Evolutionary conservation across 208 protist species (phyloP).

Genomic region (Crithidia acanthocephali): DNA sequence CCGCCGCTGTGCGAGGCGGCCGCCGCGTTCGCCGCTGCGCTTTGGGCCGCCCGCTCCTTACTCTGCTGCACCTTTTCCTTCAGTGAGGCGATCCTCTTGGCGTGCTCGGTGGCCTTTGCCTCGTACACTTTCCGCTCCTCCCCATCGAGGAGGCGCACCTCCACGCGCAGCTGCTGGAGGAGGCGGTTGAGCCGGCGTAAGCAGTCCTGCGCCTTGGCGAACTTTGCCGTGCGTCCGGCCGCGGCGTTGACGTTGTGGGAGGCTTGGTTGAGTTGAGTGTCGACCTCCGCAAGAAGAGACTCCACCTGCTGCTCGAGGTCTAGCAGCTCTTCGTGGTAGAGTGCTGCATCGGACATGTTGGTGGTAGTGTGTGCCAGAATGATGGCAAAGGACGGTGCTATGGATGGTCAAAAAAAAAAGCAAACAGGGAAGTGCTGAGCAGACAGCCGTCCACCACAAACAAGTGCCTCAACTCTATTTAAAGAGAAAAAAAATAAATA

Average conservation of each 20-base stretch:
- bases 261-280: neutral
- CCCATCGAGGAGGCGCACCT: conserved; percentile 61
- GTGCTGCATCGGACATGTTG: conserved; percentile 37
- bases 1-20: neutral
- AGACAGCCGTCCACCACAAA: no score
- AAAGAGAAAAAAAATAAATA: no score
- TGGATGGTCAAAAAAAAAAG: neutral
- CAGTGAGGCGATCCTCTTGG: conserved; percentile 25
- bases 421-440: neutral
- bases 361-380: no score
- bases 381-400: neutral
- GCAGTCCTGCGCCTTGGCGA: conserved; percentile 42
- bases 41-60: conserved; percentile 24
- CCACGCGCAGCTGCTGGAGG: conserved; percentile 64
- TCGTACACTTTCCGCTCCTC: conserved; percentile 38
- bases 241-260: conserved; percentile 7
- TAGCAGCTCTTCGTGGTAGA: conserved; percentile 73
- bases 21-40: neutral
- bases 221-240: conserved; percentile 13
- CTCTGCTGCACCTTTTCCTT: conserved; percentile 28
- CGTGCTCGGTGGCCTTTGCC: conserved; percentile 27
- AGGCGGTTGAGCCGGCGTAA: conserved; percentile 47
- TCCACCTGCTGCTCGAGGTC: conserved; percentile 57
- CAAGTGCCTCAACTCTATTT: no score
- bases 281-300: conserved; percentile 27